phyloP scores from a whole-genome alignment of 148 eudicot species.

The Rhododendron kiyosumense region DNA sequence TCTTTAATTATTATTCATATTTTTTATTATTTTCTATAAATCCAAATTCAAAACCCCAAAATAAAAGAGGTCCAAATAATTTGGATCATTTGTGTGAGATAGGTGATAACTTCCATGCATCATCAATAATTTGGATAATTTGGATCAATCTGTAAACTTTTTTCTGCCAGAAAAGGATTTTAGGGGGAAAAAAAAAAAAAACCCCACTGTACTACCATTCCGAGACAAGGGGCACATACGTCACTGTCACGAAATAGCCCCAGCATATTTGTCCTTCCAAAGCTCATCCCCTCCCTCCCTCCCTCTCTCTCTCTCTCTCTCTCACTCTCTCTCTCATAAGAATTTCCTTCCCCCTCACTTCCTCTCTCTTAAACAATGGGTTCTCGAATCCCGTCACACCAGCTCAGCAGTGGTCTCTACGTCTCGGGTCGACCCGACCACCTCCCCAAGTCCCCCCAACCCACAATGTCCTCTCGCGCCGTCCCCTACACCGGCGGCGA shows the following conservation, averaged over 20 bases:
- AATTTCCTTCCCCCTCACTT: background rate
- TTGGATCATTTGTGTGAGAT: too few species aligned
- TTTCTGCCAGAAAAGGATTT: too few species aligned
- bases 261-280: background rate
- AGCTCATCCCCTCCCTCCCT: background rate
- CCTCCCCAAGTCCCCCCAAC: conserved; percentile 38
- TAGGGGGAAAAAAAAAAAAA: background rate
- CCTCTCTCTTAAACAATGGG: conserved; percentile 29
- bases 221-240: background rate
- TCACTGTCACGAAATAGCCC: background rate
- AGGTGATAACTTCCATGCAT: too few species aligned
- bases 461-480: conserved; percentile 51
- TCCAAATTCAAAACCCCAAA: too few species aligned
- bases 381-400: conserved; percentile 62
- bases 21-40: too few species aligned
- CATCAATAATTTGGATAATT: too few species aligned
- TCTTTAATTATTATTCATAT: too few species aligned
- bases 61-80: too few species aligned
- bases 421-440: conserved; percentile 76
- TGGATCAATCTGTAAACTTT: too few species aligned
- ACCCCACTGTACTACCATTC: background rate
- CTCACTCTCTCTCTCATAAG: background rate
- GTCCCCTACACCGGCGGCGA: conserved; percentile 85
- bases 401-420: conserved; percentile 73
- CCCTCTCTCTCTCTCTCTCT: background rate